phyloP scores from a whole-genome alignment of 352 stramenopile genomes.

The Pythium biforme region DNA sequence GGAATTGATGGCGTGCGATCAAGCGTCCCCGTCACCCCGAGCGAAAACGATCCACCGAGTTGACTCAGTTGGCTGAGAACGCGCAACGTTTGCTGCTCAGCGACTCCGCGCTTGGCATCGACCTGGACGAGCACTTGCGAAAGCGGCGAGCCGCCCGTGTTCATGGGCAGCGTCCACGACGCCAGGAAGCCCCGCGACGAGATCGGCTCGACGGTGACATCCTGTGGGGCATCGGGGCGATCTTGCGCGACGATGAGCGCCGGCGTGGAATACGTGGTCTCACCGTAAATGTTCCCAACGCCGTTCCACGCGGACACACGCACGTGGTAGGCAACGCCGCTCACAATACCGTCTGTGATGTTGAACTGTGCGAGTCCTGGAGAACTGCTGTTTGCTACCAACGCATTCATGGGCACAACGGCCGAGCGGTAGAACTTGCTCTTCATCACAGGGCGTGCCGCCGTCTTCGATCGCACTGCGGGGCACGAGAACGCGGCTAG shows the following conservation, averaged over 20 bases:
- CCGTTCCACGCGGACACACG: constrained; percentile 93
- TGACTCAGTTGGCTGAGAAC: constrained; percentile 38
- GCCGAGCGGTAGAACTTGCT: constrained; percentile 61
- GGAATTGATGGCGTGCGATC: constrained; percentile 25
- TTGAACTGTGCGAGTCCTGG: constrained; percentile 31
- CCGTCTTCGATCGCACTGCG: constrained; percentile 32
- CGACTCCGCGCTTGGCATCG: constrained; percentile 51
- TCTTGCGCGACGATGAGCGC: constrained; percentile 46
- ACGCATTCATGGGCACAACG: constrained; percentile 39
- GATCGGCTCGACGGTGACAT: constrained; percentile 43
- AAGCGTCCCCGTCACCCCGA: constrained; percentile 25
- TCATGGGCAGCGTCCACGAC: constrained; percentile 57
- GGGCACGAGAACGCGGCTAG: constrained; percentile 38
- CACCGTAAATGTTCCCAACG: constrained; percentile 83
- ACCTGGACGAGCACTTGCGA: constrained; percentile 53
- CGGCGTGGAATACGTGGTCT: constrained; percentile 76
- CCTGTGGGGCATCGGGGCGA: constrained; percentile 39
- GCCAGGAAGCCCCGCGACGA: constrained; percentile 38
- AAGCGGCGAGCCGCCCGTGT: constrained; percentile 46
- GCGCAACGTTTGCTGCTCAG: constrained; percentile 64
- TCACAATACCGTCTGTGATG: constrained; percentile 25
- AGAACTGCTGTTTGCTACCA: constrained; percentile 18
- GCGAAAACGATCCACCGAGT: constrained; percentile 36
- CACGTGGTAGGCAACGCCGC: constrained; percentile 74
- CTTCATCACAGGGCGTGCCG: constrained; percentile 74